Conservation (phyloP, 768 basidiomycete species). For the Dictyophora rubrovolvata region DNA sequence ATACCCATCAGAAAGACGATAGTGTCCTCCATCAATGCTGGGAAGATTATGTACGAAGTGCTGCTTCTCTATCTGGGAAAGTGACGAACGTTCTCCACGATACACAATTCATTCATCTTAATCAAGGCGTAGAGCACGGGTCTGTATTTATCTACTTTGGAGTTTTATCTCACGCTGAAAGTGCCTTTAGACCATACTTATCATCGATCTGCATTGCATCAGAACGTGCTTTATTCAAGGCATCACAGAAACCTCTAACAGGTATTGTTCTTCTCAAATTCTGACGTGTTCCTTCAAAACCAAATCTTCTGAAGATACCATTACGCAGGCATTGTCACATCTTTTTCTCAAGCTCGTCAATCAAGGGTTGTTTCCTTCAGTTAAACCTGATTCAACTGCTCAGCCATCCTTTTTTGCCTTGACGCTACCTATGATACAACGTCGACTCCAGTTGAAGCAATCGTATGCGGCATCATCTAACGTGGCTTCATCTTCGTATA, state of each 20-base stretch:
- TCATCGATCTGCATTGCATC: slow-evolving; percentile 40
- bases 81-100: slow-evolving; percentile 60
- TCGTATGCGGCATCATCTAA: slow-evolving; percentile 12
- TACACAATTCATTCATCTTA: slow-evolving; percentile 26
- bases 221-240: slow-evolving; percentile 39
- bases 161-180: neutral
- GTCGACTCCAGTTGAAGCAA: slow-evolving; percentile 19
- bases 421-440: slow-evolving; percentile 39
- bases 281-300: neutral
- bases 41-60: slow-evolving; percentile 65
- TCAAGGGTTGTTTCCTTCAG: slow-evolving; percentile 49
- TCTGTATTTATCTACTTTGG: slow-evolving; percentile 8
- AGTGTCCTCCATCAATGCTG: slow-evolving; percentile 30
- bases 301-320: slow-evolving; percentile 9
- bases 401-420: slow-evolving; percentile 64
- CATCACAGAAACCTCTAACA: slow-evolving; percentile 27
- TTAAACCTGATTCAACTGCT: slow-evolving; percentile 35
- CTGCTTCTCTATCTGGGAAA: slow-evolving; percentile 62
- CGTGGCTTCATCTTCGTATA: slow-evolving; percentile 28
- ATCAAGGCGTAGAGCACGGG: slow-evolving; percentile 42
- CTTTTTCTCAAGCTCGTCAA: slow-evolving; percentile 60
- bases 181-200: slow-evolving; percentile 33
- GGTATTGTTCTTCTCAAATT: slow-evolving; percentile 26
- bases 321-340: slow-evolving; percentile 19
- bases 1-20: slow-evolving; percentile 7